Evolutionary conservation across 169 alveolate genomes (phyloP), one percentile per base, ranked within the genome.

Genomic region (Babesia gibsoni): DNA sequence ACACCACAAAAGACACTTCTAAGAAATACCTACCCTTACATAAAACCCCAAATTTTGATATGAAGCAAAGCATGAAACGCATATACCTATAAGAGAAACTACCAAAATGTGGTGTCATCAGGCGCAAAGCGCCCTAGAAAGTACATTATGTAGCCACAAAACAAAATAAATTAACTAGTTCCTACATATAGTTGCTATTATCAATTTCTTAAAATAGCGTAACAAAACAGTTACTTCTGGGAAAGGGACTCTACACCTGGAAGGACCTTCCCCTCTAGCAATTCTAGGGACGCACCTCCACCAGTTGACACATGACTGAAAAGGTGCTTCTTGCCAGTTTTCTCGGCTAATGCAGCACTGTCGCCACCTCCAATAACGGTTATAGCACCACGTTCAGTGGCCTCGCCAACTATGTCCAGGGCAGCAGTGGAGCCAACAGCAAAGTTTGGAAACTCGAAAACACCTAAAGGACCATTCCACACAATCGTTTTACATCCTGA

Each of bases 211-310:
- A 10, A 12, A 39, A 39, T 39, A 12, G 10, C 46, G 10, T 39
- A 12, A 39, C 46, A 39, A 39, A 39, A 39, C 16, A 43, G 6
- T 61, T 36, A 49, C 68, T 58, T 63, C 35, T 37, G 25, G 65
- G 97, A 87, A 41, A 97, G 91, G 32, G 95, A 94, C 7, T 74
- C 91, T 27, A 95, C 97, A 25, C 99, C 99, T 3, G 99, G 99
- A 5, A 97, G 94, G 57, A 82, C 93, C 75, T 97, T 97, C 59
- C 99, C 99, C 83, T 97, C 99, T 52, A 97, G 87, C 2, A 97
- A 90, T 82, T 96, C 99, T 29, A 97, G 89, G 4, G 99, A 95
- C 6, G 99, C 99, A 16, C 99, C 99, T 22, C 99, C 99, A 14
- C 99, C 99, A 9, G 99, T 98, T 58, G 98, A 92, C 20, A 97